phyloP scores from a whole-genome alignment of 176 grass and related monocot genomes.

The Triticum urartu region DNA sequence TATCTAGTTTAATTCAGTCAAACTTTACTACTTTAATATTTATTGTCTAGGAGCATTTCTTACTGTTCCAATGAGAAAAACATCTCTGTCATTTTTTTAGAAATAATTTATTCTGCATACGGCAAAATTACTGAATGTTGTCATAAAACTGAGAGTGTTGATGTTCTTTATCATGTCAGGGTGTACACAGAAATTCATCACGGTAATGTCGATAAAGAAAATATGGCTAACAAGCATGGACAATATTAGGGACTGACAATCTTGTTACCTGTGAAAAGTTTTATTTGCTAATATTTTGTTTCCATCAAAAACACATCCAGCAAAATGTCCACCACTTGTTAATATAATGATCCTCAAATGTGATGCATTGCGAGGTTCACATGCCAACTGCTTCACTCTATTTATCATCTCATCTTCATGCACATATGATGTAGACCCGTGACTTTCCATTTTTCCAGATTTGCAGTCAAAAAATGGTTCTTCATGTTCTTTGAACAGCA shows the following conservation, averaged over 20 bases:
- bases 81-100: background rate
- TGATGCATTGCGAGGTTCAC: constrained; percentile 66
- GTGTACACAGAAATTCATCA: background rate
- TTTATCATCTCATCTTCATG: constrained; percentile 62
- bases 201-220: background rate
- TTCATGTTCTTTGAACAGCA: constrained; percentile 87
- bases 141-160: background rate
- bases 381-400: constrained; percentile 59
- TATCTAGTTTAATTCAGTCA: background rate
- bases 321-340: constrained; percentile 90
- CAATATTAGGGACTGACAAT: constrained; percentile 13
- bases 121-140: background rate
- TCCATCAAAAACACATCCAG: constrained; percentile 92
- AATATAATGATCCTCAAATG: constrained; percentile 75
- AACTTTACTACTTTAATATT: background rate
- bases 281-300: constrained; percentile 79
- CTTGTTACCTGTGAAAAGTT: constrained; percentile 90
- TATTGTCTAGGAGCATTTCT: background rate
- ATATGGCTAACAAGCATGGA: background rate
- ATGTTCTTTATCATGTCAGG: background rate
- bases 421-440: constrained; percentile 38
- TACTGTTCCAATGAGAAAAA: background rate
- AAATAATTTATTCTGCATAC: constrained; percentile 3
- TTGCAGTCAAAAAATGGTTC: constrained; percentile 53
- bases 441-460: constrained; percentile 38